Evolutionary conservation across 495 filamentous ascomycete genomes (phyloP), one percentile per base, ranked within the genome.

Genomic region (Lasiosphaeriaceae sp.): DNA sequence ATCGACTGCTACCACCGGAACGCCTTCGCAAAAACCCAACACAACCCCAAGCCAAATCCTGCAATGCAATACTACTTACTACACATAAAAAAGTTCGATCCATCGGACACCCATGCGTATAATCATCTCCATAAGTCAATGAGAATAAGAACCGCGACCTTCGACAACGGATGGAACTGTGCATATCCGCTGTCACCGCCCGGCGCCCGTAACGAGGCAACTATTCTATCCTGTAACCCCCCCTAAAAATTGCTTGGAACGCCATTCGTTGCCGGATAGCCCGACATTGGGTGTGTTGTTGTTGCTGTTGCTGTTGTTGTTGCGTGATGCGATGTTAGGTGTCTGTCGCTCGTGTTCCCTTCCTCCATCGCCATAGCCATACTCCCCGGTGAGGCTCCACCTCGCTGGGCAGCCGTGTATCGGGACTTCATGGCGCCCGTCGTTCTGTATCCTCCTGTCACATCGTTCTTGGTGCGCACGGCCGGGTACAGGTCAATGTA

Each of bases 401-500:
- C 48, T 29, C 11, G 52, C 52, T 34, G 21, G 11, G 20, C 37
- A 6, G 50, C 12, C 1, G 50, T 19, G 50, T 41, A 50, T 19
- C 49, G 26, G 14, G 49, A 39, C 31, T 52, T 19, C 4, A 17
- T 22, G 45, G 45, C 45, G 19, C 11, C 22, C 45, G 21, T 45
- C 19, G 14, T 43, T 17, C 37, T 22, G 21, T 45, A 26, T 22
- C 37, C 37, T 14, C 31, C 19, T 26, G 34, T 52, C 1, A 14
- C 31, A n/a, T 3, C 20, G 26, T 57, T 52, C 59, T 85, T 87
- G 3, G 83, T 90, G 14, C 81, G 77, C 2, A 88, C 78, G 19
- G 91, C 90, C 0, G 94, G 94, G 50, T 90, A 75, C 37, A 98
- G 78, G 68, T 98, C 94, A 64, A 97, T 75, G 52, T 88, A 83